Base-by-base conservation (phyloP, 306 rosid genomes). In the Boehmeria nivea region DNA sequence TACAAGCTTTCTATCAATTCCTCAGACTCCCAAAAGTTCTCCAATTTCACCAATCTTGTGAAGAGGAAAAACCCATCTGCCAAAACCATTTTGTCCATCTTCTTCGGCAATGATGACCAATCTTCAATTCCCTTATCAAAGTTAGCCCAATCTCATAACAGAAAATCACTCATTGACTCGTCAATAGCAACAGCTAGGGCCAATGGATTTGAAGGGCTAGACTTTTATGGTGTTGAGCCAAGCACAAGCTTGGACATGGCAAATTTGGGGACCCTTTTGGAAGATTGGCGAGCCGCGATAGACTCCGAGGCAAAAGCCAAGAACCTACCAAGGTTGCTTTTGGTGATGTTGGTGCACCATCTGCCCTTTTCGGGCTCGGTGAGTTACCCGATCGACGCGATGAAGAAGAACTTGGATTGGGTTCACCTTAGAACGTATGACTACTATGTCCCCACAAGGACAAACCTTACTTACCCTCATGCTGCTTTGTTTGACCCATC, bases 191-290 rank as follows among this genome's bases (percentile, higher is more conserved):
- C 60, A 31, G 69, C 77, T 7, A 60, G 72, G 49, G 54, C 40
- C 4, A 52, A 60, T 54, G 72, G 71, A 28, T 72, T 72, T 60
- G 64, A 31, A 6, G 77, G 77, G 16, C 24, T 66, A 31, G 72
- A 54, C 51, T 31, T 72, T 47, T 6, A 0, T 25, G 55, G 61
- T 63, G 57, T 66, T 15, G 16, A 44, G 12, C 72, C 68, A 31
- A 60, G 56, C n/a, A 22, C 39, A 22, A 37, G 8, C 51, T 40
- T 43, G 13, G 38, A 66, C 3, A 38, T 43, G 52, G 34, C 23
- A 23, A 60, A 24, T 50, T 33, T 66, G 19, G 65, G 55, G 13
- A 33, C 31, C 36, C 63, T 72, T 18, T 57, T 72, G 42, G 34
- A 39, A 4, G 77, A 72, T 46, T 65, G 64, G 71, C 51, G 71